A percentile compares a stretch with the other conserved stretches of the same genome.
Evolutionary conservation across 306 rosid genomes (phyloP).

Genomic region (Chamaecrista fasciculata): DNA sequence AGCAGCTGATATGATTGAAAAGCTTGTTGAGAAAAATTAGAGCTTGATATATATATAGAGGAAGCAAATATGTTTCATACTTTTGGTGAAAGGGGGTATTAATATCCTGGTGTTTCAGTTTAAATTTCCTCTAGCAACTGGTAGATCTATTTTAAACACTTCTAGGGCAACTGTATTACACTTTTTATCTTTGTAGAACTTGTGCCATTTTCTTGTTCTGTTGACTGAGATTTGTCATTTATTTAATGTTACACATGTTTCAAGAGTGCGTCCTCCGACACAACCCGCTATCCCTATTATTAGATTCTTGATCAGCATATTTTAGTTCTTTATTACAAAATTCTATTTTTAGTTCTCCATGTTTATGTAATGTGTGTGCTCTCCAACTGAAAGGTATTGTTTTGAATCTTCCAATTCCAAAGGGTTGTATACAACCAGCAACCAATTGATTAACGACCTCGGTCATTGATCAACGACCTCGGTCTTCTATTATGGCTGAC

Average conservation of each 20-base stretch:
- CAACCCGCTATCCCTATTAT: not conserved
- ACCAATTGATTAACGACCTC: too few relatives aligned
- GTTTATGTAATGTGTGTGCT: not conserved
- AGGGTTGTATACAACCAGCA: too few relatives aligned
- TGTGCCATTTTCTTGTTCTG: not conserved
- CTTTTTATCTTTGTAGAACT: conserved; percentile 26
- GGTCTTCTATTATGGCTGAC: too few relatives aligned
- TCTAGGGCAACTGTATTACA: conserved; percentile 15
- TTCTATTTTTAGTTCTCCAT: not conserved
- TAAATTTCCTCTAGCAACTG: conserved; percentile 30
- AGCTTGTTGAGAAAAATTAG: conserved; percentile 50
- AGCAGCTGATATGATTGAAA: conserved; percentile 89
- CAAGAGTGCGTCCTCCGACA: not conserved
- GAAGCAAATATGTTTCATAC: not conserved
- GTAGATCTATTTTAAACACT: conserved; percentile 18
- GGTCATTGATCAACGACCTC: too few relatives aligned
- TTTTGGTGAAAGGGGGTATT: conserved; percentile 7
- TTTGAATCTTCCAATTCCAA: not conserved
- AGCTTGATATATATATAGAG: conserved; percentile 39
- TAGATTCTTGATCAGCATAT: not conserved
- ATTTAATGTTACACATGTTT: not conserved
- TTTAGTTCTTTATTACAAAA: too few relatives aligned
- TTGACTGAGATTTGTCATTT: not conserved
- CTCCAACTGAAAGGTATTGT: not conserved
- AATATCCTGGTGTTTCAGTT: conserved; percentile 17